Percentiles rank a stretch among this genome's conserved stretches.
Evolutionary conservation across 768 basidiomycete genomes (phyloP).

Genomic region (Lentinula raphanica): DNA sequence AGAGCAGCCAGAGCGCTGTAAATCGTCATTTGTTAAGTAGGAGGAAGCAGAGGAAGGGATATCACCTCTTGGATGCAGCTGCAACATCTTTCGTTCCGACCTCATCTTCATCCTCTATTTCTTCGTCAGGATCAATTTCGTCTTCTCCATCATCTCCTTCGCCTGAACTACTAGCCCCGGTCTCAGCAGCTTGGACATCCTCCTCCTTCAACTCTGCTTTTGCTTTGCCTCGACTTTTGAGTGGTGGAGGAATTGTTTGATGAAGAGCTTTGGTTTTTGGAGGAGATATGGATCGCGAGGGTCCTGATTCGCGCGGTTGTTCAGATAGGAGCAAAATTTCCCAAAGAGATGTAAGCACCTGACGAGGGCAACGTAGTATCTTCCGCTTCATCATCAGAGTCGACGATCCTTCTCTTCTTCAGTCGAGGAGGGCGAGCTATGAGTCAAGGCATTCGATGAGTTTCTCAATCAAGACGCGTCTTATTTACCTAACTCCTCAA

Average conservation of each 20-base stretch:
- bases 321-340: not conserved
- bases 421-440: constrained; percentile 25
- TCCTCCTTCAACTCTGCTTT: constrained; percentile 24
- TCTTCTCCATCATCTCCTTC: constrained; percentile 40
- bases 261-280: not conserved
- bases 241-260: not conserved
- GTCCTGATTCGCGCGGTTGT: not conserved
- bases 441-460: not conserved
- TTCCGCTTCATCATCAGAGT: constrained; percentile 47
- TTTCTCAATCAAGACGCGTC: not conserved
- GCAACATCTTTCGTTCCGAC: constrained; percentile 28
- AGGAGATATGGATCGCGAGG: not conserved
- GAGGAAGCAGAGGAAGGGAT: not conserved
- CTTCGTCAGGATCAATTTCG: constrained; percentile 31
- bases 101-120: constrained; percentile 38
- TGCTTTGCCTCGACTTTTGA: constrained; percentile 17
- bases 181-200: constrained; percentile 23
- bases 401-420: constrained; percentile 50
- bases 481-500: constrained; percentile 10
- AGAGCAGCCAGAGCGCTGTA: constrained; percentile 66
- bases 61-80: constrained; percentile 62
- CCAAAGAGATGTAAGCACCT: not conserved
- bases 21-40: not conserved
- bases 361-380: constrained; percentile 1
- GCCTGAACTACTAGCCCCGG: constrained; percentile 27